These are phyloP conservation scores for Krasilnikovozyma curviuscula DNA, from an alignment of 768 basidiomycete genomes.

Conservation along the genomic window DNA sequence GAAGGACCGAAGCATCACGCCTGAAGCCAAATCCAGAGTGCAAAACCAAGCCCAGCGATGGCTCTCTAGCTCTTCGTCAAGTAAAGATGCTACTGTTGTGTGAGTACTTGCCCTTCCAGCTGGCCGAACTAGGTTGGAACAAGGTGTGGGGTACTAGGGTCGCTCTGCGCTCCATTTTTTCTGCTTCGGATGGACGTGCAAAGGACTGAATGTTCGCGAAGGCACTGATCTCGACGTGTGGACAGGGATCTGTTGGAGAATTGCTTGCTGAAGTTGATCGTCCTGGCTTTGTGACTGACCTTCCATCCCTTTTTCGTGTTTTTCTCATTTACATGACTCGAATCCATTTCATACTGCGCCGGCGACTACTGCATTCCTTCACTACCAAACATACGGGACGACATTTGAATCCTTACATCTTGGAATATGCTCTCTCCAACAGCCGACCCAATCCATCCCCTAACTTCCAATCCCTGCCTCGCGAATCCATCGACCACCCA, in stretches of 20 bases:
- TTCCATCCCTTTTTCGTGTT: background rate
- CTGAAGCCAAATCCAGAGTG: conserved; percentile 8
- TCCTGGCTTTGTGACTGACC: background rate
- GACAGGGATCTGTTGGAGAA: background rate
- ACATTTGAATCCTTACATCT: background rate
- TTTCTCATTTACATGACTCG: background rate
- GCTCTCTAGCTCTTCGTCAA: background rate
- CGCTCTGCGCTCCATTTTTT: background rate
- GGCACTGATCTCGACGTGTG: background rate
- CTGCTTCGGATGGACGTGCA: background rate
- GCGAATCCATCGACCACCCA: too few relatives aligned
- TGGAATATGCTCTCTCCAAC: background rate
- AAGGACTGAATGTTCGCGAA: background rate
- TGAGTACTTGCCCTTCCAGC: background rate
- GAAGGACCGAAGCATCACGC: conserved; percentile 9
- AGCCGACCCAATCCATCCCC: background rate
- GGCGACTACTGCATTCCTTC: background rate
- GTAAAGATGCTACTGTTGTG: conserved; percentile 3
- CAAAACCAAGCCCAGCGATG: conserved; percentile 1
- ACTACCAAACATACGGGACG: background rate
- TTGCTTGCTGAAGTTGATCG: background rate
- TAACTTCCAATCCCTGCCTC: conserved; percentile 8
- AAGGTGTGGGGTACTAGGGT: too few relatives aligned
- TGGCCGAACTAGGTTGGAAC: background rate
- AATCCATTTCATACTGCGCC: background rate